Evolutionary conservation across 2,329 filamentous ascomycete genomes (phyloP), one percentile per base, ranked within the genome.

Genomic region (Xylariaceae sp.): DNA sequence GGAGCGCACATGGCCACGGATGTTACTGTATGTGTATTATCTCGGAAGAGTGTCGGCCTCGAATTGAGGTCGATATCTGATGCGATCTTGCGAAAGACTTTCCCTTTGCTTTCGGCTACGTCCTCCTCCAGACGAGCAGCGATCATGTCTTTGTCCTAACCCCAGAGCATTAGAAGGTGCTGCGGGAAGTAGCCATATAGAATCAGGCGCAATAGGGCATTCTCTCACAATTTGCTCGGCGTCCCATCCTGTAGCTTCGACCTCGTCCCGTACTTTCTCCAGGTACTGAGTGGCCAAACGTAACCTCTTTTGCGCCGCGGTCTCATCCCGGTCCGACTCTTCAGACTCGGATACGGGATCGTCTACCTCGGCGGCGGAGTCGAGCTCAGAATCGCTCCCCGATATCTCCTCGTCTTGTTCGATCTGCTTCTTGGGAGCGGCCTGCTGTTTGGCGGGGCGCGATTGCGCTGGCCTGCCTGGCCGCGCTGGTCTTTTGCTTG

Each of bases 201-300:
- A 12, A 23, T 21, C 9, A 16, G 36, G 28, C 32, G 23, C 33
- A 27, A 40, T 29, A 21, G 28, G 24, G n/a, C 12, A 15, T n/a
- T 14, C 36, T 33, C 46, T 48, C 37, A 48, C 46, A 42, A 98
- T 85, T 37, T 97, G 87, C 52, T 83, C 88, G 6, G 92, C 92
- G 64, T 98, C 88, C 57, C 97, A 98, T 27, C 88, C 92, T 37
- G 74, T 75, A 48, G 88, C 84, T 52, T 71, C 62, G 95, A 84
- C 38, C 88, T 57, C 97, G 98, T 27, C 88, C 92, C 37, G 74
- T 75, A 48, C 88, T 84, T 52, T 71, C 62, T 94, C 84, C 38
- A 98, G 75, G 61, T 98, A 97, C 55, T 86, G 81, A 66, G 97
- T 88, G 19, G 92, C 92, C 18, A 98, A 74, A 50, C 87, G 80